These are phyloP conservation scores for Rhizopogon vinicolor DNA, from an alignment of 768 basidiomycete genomes.

Conservation along the genomic window DNA sequence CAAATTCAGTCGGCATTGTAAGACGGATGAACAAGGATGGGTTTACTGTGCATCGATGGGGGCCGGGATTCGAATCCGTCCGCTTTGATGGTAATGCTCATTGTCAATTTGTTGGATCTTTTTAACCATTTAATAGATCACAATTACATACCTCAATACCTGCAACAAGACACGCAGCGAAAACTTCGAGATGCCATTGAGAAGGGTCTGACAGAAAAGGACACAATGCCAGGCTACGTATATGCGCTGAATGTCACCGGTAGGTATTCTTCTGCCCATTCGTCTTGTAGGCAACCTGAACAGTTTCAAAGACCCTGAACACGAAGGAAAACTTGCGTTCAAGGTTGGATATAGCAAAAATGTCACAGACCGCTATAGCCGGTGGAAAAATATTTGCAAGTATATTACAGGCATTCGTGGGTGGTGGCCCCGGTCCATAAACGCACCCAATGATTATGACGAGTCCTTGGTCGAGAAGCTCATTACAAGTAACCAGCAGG, in stretches of 20 bases:
- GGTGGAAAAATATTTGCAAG: slow-evolving; percentile 81
- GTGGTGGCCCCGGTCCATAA: slow-evolving; percentile 55
- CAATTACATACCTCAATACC: slow-evolving; percentile 68
- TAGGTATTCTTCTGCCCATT: slow-evolving; percentile 4
- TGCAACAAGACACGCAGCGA: slow-evolving; percentile 55
- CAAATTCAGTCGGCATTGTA: no score
- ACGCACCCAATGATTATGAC: no score
- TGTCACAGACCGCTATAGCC: slow-evolving; percentile 63
- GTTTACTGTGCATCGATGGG: slow-evolving; percentile 47
- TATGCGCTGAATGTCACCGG: slow-evolving; percentile 59
- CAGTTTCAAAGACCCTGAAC: slow-evolving; percentile 21
- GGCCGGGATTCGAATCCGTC: slow-evolving; percentile 35
- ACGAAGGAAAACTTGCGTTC: slow-evolving; percentile 45
- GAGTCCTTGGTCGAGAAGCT: no score
- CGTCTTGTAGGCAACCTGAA: background rate
- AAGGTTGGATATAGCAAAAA: slow-evolving; percentile 80
- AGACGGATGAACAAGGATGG: background rate
- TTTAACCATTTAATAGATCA: slow-evolving; percentile 42
- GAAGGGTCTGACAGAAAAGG: slow-evolving; percentile 31
- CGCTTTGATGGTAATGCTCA: slow-evolving; percentile 47
- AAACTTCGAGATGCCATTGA: slow-evolving; percentile 51
- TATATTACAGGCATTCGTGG: slow-evolving; percentile 70
- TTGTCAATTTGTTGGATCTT: background rate
- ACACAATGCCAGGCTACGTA: slow-evolving; percentile 62
- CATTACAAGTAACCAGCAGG: slow-evolving; percentile 29